A percentile compares a stretch with the other conserved stretches of the same genome.
These are phyloP conservation scores for Fusarium euwallaceae DNA, from an alignment of 2,329 filamentous ascomycete genomes.

Conservation along the genomic window DNA sequence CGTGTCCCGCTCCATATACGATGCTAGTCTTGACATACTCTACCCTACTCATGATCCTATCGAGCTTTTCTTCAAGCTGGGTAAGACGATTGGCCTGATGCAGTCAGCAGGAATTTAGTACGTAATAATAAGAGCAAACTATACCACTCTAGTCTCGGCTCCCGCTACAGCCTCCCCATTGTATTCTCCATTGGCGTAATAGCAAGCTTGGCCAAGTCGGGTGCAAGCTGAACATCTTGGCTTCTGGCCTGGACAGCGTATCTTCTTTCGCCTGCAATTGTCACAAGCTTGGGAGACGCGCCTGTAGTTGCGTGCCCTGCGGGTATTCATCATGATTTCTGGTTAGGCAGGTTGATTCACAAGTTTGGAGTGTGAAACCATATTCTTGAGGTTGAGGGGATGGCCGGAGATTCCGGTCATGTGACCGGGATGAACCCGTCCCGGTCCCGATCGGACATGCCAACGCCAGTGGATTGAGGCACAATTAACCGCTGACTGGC, in stretches of 20 bases:
- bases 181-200: not conserved
- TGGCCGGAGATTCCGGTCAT: not conserved
- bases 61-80: slow-evolving; percentile 33
- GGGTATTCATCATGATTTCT: not conserved
- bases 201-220: slow-evolving; percentile 21
- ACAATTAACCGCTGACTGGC: too few species aligned
- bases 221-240: slow-evolving; percentile 32
- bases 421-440: not conserved
- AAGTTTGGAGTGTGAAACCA: not conserved
- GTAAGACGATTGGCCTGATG: slow-evolving; percentile 16
- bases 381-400: not conserved
- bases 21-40: slow-evolving; percentile 9
- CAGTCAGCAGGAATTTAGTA: not conserved
- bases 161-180: not conserved
- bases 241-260: slow-evolving; percentile 31
- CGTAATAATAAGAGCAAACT: rapidly evolving
- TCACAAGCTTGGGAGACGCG: not conserved
- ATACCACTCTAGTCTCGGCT: slow-evolving; percentile 11
- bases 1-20: not conserved
- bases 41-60: slow-evolving; percentile 21
- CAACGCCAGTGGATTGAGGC: not conserved
- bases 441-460: not conserved
- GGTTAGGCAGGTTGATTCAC: not conserved
- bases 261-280: slow-evolving; percentile 26
- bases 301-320: not conserved